A percentile compares a stretch with the other conserved stretches of the same genome.
These are phyloP conservation scores for Neurospora sp. DNA, from an alignment of 495 filamentous ascomycete species.

Conservation along the genomic window DNA sequence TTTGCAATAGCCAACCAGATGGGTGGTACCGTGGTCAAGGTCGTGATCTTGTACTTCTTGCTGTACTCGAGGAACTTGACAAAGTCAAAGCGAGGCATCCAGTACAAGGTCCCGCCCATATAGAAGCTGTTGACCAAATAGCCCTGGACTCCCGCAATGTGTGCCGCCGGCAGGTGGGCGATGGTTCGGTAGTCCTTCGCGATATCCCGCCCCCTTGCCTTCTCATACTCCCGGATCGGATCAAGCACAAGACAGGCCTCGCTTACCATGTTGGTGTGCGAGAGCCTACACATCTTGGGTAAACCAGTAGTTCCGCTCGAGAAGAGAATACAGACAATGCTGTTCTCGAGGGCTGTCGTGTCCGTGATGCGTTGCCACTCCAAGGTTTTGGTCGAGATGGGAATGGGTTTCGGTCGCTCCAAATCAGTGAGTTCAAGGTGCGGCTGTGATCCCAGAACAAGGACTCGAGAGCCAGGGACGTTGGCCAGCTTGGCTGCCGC, in stretches of 20 bases:
- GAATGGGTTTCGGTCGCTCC: background rate
- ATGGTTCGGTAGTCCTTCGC: conserved; percentile 24
- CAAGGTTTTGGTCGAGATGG: conserved; percentile 6
- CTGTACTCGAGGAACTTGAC: conserved; percentile 31
- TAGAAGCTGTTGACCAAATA: conserved; percentile 33
- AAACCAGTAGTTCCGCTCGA: conserved; percentile 76
- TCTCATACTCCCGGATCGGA: conserved; percentile 4
- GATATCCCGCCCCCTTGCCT: background rate
- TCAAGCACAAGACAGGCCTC: conserved; percentile 13
- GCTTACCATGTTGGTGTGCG: conserved; percentile 56
- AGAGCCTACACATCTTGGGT: conserved; percentile 73
- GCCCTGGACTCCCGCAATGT: conserved; percentile 31
- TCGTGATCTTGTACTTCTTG: conserved; percentile 34
- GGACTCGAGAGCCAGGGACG: conserved; percentile 32
- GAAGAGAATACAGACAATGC: conserved; percentile 59
- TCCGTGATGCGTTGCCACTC: conserved; percentile 39
- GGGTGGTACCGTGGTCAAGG: conserved; percentile 41
- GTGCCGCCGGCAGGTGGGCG: conserved; percentile 41
- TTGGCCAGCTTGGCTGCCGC: conserved; percentile 51
- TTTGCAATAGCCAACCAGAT: conserved; percentile 42
- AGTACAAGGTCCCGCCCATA: conserved; percentile 35
- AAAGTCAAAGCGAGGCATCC: conserved; percentile 41
- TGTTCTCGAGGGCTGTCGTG: conserved; percentile 21
- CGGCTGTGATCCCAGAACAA: conserved; percentile 19
- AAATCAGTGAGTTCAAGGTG: conserved; percentile 3